Conservation (phyloP, 768 basidiomycete species). For the Calocera viscosa region DNA sequence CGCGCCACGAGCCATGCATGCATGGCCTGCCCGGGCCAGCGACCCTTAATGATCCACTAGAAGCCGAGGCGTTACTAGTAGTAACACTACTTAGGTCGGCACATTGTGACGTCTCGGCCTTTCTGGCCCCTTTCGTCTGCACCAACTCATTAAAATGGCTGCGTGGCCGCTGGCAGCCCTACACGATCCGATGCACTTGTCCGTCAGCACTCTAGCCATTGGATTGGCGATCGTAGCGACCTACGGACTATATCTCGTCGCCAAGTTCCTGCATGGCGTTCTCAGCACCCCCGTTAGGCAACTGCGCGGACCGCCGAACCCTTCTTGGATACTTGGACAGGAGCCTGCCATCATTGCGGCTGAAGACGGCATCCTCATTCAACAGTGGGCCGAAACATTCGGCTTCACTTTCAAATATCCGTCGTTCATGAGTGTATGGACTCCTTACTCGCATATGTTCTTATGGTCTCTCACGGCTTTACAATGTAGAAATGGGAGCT, state of each 20-base stretch:
- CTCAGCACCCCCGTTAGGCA: background rate
- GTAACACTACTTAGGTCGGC: no score
- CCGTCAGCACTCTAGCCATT: background rate
- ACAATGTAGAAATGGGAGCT: background rate
- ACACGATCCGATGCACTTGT: background rate
- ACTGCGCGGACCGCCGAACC: background rate
- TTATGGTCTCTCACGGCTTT: background rate
- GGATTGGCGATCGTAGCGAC: background rate
- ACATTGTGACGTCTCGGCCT: no score
- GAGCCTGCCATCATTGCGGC: background rate
- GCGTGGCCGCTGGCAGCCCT: background rate
- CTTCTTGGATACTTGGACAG: background rate
- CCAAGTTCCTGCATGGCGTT: background rate
- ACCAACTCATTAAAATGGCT: background rate
- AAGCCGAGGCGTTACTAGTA: no score
- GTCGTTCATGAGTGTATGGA: background rate
- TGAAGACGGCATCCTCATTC: background rate
- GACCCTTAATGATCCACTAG: no score
- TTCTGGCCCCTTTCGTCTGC: no score
- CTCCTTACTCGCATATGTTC: background rate
- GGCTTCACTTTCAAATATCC: constrained; percentile 2
- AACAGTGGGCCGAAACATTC: background rate
- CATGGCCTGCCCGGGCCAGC: no score
- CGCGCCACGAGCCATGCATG: no score
- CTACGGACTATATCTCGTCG: background rate